Evolutionary conservation across 2,329 filamentous ascomycete genomes (phyloP), one percentile per base, ranked within the genome.

Genomic region (Hypoxylon sp.): DNA sequence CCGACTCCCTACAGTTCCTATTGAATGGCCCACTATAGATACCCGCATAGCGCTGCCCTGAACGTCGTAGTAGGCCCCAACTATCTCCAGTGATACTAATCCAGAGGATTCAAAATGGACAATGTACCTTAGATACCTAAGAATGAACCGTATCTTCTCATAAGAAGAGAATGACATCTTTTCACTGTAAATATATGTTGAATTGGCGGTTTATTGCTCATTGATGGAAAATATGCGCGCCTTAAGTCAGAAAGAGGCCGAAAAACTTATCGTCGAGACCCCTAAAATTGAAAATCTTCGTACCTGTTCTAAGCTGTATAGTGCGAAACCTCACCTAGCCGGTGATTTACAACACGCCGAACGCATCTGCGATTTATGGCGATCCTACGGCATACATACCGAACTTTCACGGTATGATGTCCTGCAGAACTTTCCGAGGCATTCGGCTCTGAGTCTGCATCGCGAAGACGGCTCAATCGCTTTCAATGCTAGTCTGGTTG

Each of bases 351-450:
- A 64, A 19, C 72, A 74, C 52, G 71, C 72, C 3, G 65, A 68
- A 32, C 64, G 60, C 17, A 74, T 74, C 36, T 61, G 73, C 11
- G 66, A 74, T 50, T 52, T 75, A 25, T 74, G 71, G 73, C 63
- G 65, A 25, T 72, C 68, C 6, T 74, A 73, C 36, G 69, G 72
- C 46, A 67, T 74, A 32, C 43, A 55, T 11, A 67, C 72, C 2
- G 65, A 72, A 45, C 59, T 73, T 36, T 59, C 80, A 2, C 73
- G 82, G 1, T 88, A 88, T 73, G 85, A 87, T 59, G 80, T 86
- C 17, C 85, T 85, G 57, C 75, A 87, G 57, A 88, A 87, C 52
- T 87, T 87, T 68, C 86, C 86, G 1, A 61, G 82, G 9, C 81
- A 80, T 9, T 83, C 67, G 3, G 56, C 60, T 5, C 51, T 74